Evolutionary conservation across 2,329 filamentous ascomycete species (phyloP), one percentile per base, ranked within the genome.

Genomic region (Beauveria brongniartii): DNA sequence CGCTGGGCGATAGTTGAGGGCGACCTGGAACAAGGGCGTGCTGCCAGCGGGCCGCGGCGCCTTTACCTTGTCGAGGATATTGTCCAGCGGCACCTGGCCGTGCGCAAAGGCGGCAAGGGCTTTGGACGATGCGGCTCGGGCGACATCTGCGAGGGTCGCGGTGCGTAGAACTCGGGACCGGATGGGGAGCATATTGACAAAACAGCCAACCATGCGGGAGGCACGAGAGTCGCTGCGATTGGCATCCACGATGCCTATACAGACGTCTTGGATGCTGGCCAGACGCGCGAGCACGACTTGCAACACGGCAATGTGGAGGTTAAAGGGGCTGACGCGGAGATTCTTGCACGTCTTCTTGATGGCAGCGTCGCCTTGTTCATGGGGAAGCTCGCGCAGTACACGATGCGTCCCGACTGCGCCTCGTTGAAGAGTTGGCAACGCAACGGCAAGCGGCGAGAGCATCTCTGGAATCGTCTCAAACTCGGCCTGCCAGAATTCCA

Each of bases 141-240:
- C 48, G 10, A 66, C 34, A 3, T 65, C 60, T 5, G 68, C 63
- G 18, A 52, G 48, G n/a, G 28, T 52, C 1, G 48, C 48, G 18
- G 9, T 7, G 48, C 9, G 9, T 4, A 16, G n/a, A 63, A 60
- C 67, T 66, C 5, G 66, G 61, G 82, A 75, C 1, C 71, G 70
- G 1, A 83, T 52, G 2, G 81, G 74, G 0, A 84, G 67, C 0
- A 82, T 65, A 61, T 84, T 83, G 2, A 83, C 62, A 46, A 78
- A 77, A 47, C 75, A 67, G 1, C 82, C 82, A 1, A 83, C 66
- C 3, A 67, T 80, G 1, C 65, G 59, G 8, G 67, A 61, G 2
- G 72, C 59, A 1, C 70, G 62, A 12, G 59, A 61, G 1, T 79
- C 74, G 0, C 74, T 75, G 22, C 68, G 73, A 5, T 77, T 77